Evolutionary conservation across 257 asterid species (phyloP).

Genomic region (Solanum peruvianum): DNA sequence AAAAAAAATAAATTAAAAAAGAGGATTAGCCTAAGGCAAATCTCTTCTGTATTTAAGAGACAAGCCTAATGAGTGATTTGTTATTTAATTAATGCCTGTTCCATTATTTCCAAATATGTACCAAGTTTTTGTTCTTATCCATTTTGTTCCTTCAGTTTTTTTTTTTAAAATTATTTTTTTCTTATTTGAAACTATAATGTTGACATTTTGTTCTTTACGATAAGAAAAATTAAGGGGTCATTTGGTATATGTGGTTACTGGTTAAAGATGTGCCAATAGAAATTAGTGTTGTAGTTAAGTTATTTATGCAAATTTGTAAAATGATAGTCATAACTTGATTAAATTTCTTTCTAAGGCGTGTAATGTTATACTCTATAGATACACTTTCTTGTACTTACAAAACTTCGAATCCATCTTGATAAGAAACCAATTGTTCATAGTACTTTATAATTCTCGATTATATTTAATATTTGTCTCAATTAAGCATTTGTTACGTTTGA

Average conservation of each 20-base stretch:
- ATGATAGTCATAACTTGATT: not conserved
- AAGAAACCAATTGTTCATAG: not conserved
- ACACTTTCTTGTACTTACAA: too few relatives aligned
- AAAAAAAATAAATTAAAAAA: not conserved
- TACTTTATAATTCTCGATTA: not conserved
- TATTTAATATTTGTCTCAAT: too few relatives aligned
- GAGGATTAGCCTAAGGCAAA: not conserved
- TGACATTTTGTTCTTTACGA: not conserved
- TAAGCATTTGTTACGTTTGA: too few relatives aligned
- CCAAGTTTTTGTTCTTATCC: not conserved
- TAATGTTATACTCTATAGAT: not conserved
- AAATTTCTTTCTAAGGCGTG: not conserved
- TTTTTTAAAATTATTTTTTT: too few relatives aligned
- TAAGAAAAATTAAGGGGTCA: not conserved
- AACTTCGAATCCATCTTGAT: too few relatives aligned
- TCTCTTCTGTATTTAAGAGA: not conserved
- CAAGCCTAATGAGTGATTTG: not conserved
- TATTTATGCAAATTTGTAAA: not conserved
- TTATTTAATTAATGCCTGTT: not conserved
- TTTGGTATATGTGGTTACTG: not conserved
- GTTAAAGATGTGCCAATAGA: not conserved
- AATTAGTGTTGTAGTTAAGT: not conserved
- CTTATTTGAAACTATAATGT: not conserved
- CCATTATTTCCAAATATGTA: not conserved
- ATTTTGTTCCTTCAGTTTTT: not conserved